Evolutionary conservation across 345 rosid species (phyloP).

Genomic region (Alliaria petiolata): DNA sequence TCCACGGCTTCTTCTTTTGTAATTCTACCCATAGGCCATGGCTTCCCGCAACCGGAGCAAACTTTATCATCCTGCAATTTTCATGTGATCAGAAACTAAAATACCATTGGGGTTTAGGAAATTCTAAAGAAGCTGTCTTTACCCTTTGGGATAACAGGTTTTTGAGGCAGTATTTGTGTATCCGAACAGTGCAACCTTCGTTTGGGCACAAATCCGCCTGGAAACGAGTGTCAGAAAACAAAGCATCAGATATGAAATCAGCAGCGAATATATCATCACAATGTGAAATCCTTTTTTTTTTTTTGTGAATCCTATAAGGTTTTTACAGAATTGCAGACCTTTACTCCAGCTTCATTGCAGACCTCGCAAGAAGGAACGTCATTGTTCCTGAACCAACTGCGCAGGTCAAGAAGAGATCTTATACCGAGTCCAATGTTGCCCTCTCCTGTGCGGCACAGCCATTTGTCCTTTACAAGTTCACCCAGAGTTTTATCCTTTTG

Average conservation of each 20-base stretch:
- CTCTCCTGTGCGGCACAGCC: slow-evolving; percentile 63
- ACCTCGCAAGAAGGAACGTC: slow-evolving; percentile 78
- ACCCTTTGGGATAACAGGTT: slow-evolving; percentile 56
- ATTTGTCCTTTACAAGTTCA: slow-evolving; percentile 66
- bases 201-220: slow-evolving; percentile 77
- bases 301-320: neutral
- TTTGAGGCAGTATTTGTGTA: slow-evolving; percentile 79
- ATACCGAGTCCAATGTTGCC: slow-evolving; percentile 73
- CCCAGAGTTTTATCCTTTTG: slow-evolving; percentile 80
- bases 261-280: neutral
- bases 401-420: slow-evolving; percentile 80
- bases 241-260: slow-evolving; percentile 1
- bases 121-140: neutral
- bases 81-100: neutral
- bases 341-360: slow-evolving; percentile 87
- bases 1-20: slow-evolving; percentile 49
- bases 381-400: slow-evolving; percentile 70
- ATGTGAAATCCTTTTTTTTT: neutral
- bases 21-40: slow-evolving; percentile 42
- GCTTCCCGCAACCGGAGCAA: slow-evolving; percentile 64
- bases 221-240: slow-evolving; percentile 2
- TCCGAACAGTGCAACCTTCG: slow-evolving; percentile 56
- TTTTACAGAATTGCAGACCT: slow-evolving; percentile 43
- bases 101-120: neutral
- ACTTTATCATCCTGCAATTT: slow-evolving; percentile 45